Evolutionary conservation across 495 filamentous ascomycete genomes (phyloP).

Genomic region (Sporormia fimetaria): DNA sequence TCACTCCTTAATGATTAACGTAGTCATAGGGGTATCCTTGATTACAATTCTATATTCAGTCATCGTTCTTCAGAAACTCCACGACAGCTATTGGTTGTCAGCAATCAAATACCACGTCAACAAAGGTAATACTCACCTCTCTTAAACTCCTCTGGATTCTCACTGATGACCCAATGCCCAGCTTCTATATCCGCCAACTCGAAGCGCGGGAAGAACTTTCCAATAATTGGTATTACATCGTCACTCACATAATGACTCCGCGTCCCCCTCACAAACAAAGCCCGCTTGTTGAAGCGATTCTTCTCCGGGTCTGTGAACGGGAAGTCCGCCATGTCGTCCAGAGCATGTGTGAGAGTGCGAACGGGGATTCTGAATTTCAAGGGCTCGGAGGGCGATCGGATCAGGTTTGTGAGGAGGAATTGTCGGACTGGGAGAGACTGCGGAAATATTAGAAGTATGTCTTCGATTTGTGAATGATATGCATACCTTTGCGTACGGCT

Average conservation of each 20-base stretch:
- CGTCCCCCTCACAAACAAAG: constrained; percentile 75
- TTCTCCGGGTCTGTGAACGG: constrained; percentile 57
- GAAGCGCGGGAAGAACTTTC: constrained; percentile 80
- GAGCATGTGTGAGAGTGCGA: constrained; percentile 41
- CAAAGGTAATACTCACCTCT: constrained; percentile 45
- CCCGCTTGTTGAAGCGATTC: constrained; percentile 58
- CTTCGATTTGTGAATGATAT: background rate
- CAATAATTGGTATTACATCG: constrained; percentile 76
- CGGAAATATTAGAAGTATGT: background rate
- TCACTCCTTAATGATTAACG: no score
- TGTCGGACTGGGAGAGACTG: constrained; percentile 67
- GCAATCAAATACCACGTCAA: constrained; percentile 1
- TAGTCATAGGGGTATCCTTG: no score
- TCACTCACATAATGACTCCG: constrained; percentile 77
- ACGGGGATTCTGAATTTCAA: constrained; percentile 52
- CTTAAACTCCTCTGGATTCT: constrained; percentile 80
- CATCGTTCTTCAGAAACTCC: constrained; percentile 9
- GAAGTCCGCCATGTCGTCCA: constrained; percentile 72
- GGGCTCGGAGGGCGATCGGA: constrained; percentile 40
- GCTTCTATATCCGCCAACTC: constrained; percentile 68
- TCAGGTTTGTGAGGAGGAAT: constrained; percentile 85
- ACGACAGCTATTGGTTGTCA: constrained; percentile 26
- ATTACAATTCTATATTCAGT: no score
- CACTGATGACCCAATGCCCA: constrained; percentile 91
- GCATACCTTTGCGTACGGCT: constrained; percentile 58